Base-by-base conservation (phyloP, 225 moss, liverwort and hornwort genomes). In the Polytrichum commune region DNA sequence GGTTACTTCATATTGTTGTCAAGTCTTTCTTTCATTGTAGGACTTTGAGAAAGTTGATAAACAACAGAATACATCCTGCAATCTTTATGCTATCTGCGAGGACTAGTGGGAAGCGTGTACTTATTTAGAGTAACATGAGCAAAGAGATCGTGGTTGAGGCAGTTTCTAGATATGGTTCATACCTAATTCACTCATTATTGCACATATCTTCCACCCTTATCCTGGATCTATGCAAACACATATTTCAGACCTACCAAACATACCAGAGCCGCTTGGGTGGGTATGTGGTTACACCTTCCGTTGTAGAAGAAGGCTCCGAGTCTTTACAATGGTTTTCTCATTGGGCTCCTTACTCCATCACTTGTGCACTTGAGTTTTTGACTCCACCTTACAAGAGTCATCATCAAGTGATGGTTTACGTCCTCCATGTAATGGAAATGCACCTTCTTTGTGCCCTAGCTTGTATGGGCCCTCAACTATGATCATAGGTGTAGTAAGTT, bases 381-480 rank as follows among this genome's bases (percentile, higher is more conserved):
- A 95, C 95, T 64, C 92, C 95, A 28, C 72, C 87, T 55, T 95
- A 80, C 68, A 95, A 84, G 79, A 92, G 95, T 23, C 92, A 95
- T 65, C 82, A 84, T 53, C 92, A 92, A 65, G 92, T 95, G 56
- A 86, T 95, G 82, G 95, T 92, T 63, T 95, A 92, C 66, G 95
- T 95, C 25, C 79, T 95, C 35, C 88, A 90, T 76, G 95, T 95
- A 28, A 78, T 95, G 79, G 92, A 92, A 79, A 85, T 85, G 28
- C 92, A 26, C 95, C 19, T 95, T 95, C 85, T 95, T 92, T 81
- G 92, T 95, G 95, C 95, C 95, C 68, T 92, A 92, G 71, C 90
- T 95, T 73, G 92, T 95, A 76, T 92, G 92, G 73, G 85, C 92
- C 62, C 85, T 95, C 28, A 78, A 90, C 78, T 89, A 95, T 73